These are phyloP conservation scores for Pachysolen tannophilus DNA, from an alignment of 805 yeast genomes.

Conservation along the genomic window DNA sequence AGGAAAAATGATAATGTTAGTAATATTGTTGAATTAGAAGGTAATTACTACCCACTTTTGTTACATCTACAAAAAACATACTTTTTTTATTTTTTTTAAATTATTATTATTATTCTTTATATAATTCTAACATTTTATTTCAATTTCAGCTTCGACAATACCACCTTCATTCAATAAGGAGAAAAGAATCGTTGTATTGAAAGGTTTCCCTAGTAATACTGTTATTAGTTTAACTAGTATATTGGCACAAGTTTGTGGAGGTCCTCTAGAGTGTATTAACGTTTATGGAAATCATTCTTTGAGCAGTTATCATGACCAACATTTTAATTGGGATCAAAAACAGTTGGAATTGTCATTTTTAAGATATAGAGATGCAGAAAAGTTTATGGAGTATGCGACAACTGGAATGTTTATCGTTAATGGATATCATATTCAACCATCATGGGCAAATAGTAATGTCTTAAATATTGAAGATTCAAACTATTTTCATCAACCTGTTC, in stretches of 20 bases:
- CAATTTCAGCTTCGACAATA: not conserved
- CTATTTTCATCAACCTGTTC: slow-evolving; percentile 2
- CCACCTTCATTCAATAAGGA: too few species aligned
- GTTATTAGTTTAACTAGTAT: slow-evolving; percentile 23
- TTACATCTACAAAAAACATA: not conserved
- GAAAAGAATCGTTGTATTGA: slow-evolving; percentile 26
- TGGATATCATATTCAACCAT: slow-evolving; percentile 40
- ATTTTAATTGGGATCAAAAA: slow-evolving; percentile 17
- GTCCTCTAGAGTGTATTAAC: slow-evolving; percentile 52
- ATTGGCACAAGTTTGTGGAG: slow-evolving; percentile 54
- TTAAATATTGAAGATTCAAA: slow-evolving; percentile 9
- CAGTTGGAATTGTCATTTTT: slow-evolving; percentile 43
- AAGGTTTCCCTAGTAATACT: slow-evolving; percentile 29
- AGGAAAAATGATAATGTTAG: slow-evolving; percentile 5
- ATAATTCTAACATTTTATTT: not conserved
- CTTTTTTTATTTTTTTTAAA: not conserved
- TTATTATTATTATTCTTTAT: not conserved
- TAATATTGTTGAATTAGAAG: slow-evolving; percentile 2
- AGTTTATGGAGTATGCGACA: slow-evolving; percentile 42
- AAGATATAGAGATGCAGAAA: slow-evolving; percentile 42
- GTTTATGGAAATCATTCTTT: slow-evolving; percentile 10
- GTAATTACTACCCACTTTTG: not conserved
- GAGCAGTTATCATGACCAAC: too few species aligned
- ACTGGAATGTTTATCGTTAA: slow-evolving; percentile 52
- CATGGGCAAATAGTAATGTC: slow-evolving; percentile 39